Conservation (phyloP, 2,329 filamentous ascomycete species). For the Microdochium bolleyi region DNA sequence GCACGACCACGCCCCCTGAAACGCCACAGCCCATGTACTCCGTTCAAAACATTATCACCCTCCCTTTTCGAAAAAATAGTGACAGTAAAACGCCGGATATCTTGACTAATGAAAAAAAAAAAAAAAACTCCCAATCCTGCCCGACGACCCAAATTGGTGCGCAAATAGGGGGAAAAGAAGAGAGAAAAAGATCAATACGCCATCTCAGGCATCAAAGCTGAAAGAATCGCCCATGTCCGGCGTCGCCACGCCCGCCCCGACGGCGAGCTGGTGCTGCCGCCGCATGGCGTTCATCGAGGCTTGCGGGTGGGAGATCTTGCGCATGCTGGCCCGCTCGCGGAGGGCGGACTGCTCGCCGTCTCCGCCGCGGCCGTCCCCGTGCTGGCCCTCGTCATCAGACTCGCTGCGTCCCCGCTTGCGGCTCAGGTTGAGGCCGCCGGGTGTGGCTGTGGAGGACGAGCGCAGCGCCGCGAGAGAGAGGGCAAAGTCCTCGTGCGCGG, state of each 20-base stretch:
- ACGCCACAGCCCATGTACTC: no score
- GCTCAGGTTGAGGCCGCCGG: slow-evolving; percentile 4
- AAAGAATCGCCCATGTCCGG: not conserved
- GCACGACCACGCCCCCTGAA: no score
- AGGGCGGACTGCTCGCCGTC: slow-evolving; percentile 1
- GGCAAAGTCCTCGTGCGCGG: not conserved
- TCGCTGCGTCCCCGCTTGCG: slow-evolving; percentile 24
- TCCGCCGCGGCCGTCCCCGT: slow-evolving; percentile 9
- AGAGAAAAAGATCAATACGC: no score
- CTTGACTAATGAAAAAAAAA: no score
- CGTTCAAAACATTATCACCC: no score
- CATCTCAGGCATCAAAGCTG: no score
- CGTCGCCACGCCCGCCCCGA: not conserved
- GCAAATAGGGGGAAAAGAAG: no score
- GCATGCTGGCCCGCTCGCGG: not conserved
- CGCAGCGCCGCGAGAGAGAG: not conserved
- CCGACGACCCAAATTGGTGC: no score
- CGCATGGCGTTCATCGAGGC: not conserved
- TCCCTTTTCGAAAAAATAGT: no score
- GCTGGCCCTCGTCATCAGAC: slow-evolving; percentile 14
- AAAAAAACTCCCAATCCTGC: no score
- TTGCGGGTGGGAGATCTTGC: slow-evolving; percentile 12
- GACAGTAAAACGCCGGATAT: no score
- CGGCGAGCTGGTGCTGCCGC: not conserved
- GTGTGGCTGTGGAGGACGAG: not conserved